Conservation (phyloP, 495 filamentous ascomycete genomes). For the Ramalina peruviana region DNA sequence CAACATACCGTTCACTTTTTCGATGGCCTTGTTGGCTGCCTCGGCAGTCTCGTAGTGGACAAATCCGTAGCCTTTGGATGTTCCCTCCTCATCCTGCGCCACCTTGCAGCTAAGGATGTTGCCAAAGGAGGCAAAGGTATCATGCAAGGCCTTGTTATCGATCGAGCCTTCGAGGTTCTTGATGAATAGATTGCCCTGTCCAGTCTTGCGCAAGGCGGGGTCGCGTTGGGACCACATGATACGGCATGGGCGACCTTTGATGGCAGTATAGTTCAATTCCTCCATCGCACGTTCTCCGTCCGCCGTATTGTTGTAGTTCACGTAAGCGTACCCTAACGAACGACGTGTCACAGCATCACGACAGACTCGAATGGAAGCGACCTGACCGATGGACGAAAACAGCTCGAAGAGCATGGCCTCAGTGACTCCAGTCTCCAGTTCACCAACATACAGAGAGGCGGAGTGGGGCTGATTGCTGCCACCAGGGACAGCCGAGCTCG, state of each 20-base stretch:
- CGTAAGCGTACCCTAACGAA: slow-evolving; percentile 97
- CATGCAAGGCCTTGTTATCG: slow-evolving; percentile 99
- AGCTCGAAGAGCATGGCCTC: slow-evolving; percentile 99
- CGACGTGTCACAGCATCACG: slow-evolving; percentile 97
- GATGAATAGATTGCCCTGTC: slow-evolving; percentile 99
- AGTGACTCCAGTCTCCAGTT: slow-evolving; percentile 92
- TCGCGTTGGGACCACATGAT: slow-evolving; percentile 99
- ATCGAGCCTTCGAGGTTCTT: slow-evolving; percentile 98
- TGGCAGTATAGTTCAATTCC: slow-evolving; percentile 98
- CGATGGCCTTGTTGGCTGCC: slow-evolving; percentile 91
- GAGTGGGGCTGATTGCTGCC: slow-evolving; percentile 72
- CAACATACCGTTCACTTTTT: slow-evolving; percentile 99
- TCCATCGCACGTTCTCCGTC: slow-evolving; percentile 97
- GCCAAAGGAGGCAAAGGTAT: slow-evolving; percentile 97
- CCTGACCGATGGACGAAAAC: slow-evolving; percentile 97
- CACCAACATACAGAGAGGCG: slow-evolving; percentile 96
- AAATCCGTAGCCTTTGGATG: slow-evolving; percentile 97
- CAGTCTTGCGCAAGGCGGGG: slow-evolving; percentile 96
- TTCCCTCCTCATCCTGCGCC: slow-evolving; percentile 87
- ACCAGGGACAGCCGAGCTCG: slow-evolving; percentile 52
- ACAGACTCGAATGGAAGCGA: slow-evolving; percentile 98
- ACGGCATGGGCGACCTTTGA: slow-evolving; percentile 97
- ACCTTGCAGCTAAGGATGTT: slow-evolving; percentile 99
- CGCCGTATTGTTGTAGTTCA: slow-evolving; percentile 96
- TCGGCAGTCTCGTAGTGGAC: slow-evolving; percentile 99